A percentile compares a stretch with the other conserved stretches of the same genome.
phyloP scores from a whole-genome alignment of 257 asterid genomes.

The Sherardia arvensis region DNA sequence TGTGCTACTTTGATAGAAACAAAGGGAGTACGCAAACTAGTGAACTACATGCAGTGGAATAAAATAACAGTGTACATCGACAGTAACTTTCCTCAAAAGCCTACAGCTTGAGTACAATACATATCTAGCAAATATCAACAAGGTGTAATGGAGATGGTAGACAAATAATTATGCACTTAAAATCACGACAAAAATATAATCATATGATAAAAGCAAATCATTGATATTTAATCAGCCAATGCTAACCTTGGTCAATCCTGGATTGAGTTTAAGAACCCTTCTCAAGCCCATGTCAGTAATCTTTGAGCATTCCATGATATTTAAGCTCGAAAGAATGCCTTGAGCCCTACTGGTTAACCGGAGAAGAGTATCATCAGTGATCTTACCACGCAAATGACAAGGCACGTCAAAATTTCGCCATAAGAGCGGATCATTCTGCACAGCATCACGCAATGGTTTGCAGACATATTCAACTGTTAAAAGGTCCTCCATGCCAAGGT shows the following conservation, averaged over 20 bases:
- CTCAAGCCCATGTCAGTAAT: slow-evolving; percentile 46
- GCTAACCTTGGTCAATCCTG: slow-evolving; percentile 49
- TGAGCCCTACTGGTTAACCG: slow-evolving; percentile 54
- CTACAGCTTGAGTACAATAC: neutral
- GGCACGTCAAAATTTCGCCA: slow-evolving; percentile 56
- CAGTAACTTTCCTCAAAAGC: neutral
- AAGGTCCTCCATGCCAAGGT: slow-evolving; percentile 54
- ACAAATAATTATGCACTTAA: neutral
- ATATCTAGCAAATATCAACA: neutral
- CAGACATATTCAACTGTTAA: slow-evolving; percentile 65
- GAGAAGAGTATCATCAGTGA: slow-evolving; percentile 50
- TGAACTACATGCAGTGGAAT: neutral
- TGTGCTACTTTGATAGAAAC: no score
- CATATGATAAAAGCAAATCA: neutral
- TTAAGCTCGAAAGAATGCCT: slow-evolving; percentile 55
- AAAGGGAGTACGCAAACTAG: neutral
- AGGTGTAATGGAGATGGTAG: neutral
- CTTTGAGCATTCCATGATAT: slow-evolving; percentile 40
- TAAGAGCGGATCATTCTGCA: slow-evolving; percentile 54
- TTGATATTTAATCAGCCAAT: neutral
- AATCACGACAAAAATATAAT: neutral
- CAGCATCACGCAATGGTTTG: slow-evolving; percentile 47
- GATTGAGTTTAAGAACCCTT: slow-evolving; percentile 47
- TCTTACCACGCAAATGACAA: slow-evolving; percentile 26
- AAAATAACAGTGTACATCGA: neutral